These are phyloP conservation scores for Testicularia cyperi DNA, from an alignment of 1,284 basidiomycete species.

Conservation along the genomic window DNA sequence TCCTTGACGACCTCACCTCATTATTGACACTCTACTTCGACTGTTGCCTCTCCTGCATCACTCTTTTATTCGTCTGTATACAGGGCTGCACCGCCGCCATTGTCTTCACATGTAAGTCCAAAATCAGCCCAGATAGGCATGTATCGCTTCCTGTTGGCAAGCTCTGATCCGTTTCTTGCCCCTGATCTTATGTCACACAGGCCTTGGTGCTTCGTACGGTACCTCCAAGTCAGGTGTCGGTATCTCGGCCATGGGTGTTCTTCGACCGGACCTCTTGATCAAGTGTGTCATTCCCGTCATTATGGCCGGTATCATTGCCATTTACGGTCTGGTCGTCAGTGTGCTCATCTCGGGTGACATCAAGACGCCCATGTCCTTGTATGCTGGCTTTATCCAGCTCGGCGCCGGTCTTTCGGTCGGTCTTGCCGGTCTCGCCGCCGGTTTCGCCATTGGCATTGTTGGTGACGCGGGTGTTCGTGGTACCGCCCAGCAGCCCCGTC, in stretches of 20 bases:
- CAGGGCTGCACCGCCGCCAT: constrained; percentile 94
- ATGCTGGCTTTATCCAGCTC: constrained; percentile 89
- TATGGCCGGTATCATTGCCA: constrained; percentile 96
- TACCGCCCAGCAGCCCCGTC: constrained; percentile 73
- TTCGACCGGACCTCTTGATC: constrained; percentile 97
- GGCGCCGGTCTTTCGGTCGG: constrained; percentile 91
- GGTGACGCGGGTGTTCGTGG: constrained; percentile 74
- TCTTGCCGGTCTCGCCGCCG: constrained; percentile 89
- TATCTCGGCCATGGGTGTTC: constrained; percentile 90
- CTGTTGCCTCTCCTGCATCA: no score
- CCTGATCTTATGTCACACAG: no score
- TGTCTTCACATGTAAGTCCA: constrained; percentile 93
- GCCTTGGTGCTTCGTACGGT: constrained; percentile 92
- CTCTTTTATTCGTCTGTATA: not conserved
- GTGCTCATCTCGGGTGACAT: constrained; percentile 62
- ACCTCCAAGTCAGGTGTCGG: constrained; percentile 97
- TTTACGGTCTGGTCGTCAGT: constrained; percentile 68
- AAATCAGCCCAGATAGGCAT: no score
- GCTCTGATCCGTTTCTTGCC: no score
- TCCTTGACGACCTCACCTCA: no score
- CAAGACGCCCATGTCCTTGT: constrained; percentile 65
- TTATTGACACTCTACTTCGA: no score
- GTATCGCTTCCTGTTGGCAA: no score
- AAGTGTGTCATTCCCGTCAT: constrained; percentile 96
- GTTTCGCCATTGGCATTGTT: constrained; percentile 94